Evolutionary conservation across 2,329 filamentous ascomycete species (phyloP), one percentile per base, ranked within the genome.

Genomic region (Chaetomiaceae sp.): DNA sequence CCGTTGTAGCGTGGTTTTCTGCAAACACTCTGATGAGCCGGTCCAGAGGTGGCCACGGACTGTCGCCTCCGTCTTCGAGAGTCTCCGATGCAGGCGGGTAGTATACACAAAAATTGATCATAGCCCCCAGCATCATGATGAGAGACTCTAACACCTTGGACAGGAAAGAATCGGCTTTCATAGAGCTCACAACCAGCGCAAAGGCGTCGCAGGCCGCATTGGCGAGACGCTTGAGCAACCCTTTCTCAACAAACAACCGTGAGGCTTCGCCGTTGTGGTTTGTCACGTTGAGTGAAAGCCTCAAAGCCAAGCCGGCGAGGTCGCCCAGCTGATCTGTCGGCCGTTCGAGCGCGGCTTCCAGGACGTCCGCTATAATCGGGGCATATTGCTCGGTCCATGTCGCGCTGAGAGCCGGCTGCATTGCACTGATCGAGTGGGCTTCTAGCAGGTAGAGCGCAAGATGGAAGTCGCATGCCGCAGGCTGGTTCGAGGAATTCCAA

Each of bases 61-160:
- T 45, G 60, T 64, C 47, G 38, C 48, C 65, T 59, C 45, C 52
- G 64, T 60, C 78, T 54, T 63, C 75, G 59, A 64, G 69, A 51
- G 58, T 68, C 37, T 67, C 63, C 43, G 83, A 73, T 11, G 85
- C 83, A 18, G 72, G 63, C 14, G 80, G 71, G 58, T 82, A 88
- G 60, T 88, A 83, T 62, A 95, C 89, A 8, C 87, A 79, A 45
- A 96, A 77, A 59, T 96, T 96, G 64, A 95, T 95, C 65, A 91
- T 78, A 18, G 88, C 79, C 0, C 88, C 90, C 32, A 95, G 70
- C 42, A 86, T 77, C 34, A 96, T 73, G 39, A 95, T 78, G 12
- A 95, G 73, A 39, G 79, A 76, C 55, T 95, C 84, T 43, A 90
- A 68, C 1, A 73, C 66, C 18, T 70, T 69, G 2, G 68, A 65